These are phyloP conservation scores for Lachancea thermotolerans DNA, from an alignment of 805 yeast species.

Conservation along the genomic window DNA sequence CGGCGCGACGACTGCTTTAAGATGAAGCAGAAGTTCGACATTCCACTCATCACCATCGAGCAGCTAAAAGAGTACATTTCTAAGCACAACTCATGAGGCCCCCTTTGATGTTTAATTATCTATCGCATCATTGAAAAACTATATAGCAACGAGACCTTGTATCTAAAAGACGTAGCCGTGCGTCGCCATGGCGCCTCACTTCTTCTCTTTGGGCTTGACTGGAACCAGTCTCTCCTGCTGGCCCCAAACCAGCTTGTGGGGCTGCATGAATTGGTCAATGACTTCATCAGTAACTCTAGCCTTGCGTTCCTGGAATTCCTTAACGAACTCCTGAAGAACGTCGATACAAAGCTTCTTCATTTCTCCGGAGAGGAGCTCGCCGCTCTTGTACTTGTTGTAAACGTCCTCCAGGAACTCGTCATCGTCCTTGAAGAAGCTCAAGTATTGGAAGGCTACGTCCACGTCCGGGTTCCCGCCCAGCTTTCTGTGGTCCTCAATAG, in stretches of 20 bases:
- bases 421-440: conserved; percentile 83
- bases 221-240: conserved; percentile 67
- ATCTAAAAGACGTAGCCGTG: too few species aligned
- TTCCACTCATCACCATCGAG: conserved; percentile 75
- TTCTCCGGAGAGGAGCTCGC: conserved; percentile 87
- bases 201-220: conserved; percentile 45
- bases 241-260: conserved; percentile 76
- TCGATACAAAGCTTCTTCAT: conserved; percentile 83
- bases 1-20: conserved; percentile 76
- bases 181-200: not conserved
- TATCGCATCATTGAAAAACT: not conserved
- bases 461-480: conserved; percentile 92
- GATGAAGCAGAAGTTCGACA: conserved; percentile 54
- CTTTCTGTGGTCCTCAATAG: conserved; percentile 84
- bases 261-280: conserved; percentile 69
- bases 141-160: not conserved
- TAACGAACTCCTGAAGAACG: conserved; percentile 71
- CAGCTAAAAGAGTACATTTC: conserved; percentile 39
- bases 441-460: conserved; percentile 91
- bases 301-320: conserved; percentile 76
- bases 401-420: conserved; percentile 65
- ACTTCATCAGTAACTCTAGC: conserved; percentile 53
- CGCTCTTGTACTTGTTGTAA: conserved; percentile 61
- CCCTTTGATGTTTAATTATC: not conserved
- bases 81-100: not conserved